phyloP scores from a whole-genome alignment of 257 asterid genomes.

The Rauvolfia tetraphylla region DNA sequence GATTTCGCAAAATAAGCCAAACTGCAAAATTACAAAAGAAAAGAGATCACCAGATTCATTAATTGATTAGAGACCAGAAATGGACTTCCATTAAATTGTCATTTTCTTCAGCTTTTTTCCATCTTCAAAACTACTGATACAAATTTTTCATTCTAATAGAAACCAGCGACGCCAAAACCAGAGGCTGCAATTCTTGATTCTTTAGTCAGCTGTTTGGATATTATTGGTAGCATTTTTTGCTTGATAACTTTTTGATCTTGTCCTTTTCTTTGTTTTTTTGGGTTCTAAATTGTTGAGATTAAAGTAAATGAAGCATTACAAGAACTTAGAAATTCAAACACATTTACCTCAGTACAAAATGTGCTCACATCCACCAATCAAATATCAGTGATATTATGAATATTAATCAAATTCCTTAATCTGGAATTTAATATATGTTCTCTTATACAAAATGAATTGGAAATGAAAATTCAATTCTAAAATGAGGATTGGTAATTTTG shows the following conservation, averaged over 20 bases:
- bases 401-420: too few species aligned
- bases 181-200: not conserved
- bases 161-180: not conserved
- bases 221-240: not conserved
- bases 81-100: not conserved
- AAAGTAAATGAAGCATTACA: not conserved
- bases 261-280: not conserved
- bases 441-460: too few species aligned
- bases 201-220: not conserved
- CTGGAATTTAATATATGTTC: too few species aligned
- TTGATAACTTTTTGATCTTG: not conserved
- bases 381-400: too few species aligned
- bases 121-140: not conserved
- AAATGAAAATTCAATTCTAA: too few species aligned
- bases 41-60: not conserved
- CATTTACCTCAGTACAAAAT: too few species aligned
- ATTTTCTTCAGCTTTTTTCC: not conserved
- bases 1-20: not conserved
- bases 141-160: not conserved
- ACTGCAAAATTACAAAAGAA: not conserved
- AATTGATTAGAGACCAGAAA: not conserved
- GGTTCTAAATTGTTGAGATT: not conserved
- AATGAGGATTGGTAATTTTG: too few species aligned
- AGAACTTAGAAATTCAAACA: not conserved
- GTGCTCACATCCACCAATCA: too few species aligned